Evolutionary conservation across 495 filamentous ascomycete genomes (phyloP), one percentile per base, ranked within the genome.

Genomic region (Xylaria cubensis): DNA sequence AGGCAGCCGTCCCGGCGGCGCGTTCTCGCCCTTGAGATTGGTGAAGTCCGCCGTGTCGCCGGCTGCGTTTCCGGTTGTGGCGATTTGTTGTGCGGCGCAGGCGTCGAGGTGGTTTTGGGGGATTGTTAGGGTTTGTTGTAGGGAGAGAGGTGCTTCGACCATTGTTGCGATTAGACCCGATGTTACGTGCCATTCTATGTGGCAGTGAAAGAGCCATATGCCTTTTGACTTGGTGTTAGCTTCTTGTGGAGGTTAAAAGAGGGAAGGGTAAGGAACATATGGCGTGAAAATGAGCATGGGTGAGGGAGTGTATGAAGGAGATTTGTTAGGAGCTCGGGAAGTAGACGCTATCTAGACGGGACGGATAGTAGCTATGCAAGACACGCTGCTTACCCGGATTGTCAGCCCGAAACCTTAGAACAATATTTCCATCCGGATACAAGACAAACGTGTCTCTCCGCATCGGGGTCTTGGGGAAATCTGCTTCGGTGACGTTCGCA

Each of bases 201-300:
- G 90, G 76, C 90, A 92, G 68, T 86, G 84, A 80, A 94, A 93
- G 19, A 94, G 83, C 92, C 92, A 94, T 68, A 94, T 83, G 64
- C 91, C 77, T 79, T 55, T 29, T 13, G 17, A 8, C 1, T 36
- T 36, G 4, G 34, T 19, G 56, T 59, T 46, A 42, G 50, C 3
- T 26, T 44, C 26, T 55, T 32, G 46, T 6, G 46, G 2, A 17
- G 19, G 19, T 19, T 50, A 21, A n/a, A 12, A 6, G 19, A 21
- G 19, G 17, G 6, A 24, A 1, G 48, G n/a, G n/a, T 21, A 1
- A 26, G 62, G 13, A 19, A 29, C 21, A 7, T 62, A 36, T 4
- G n/a, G 39, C 48, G 62, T 13, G 68, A 26, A 36, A 64, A 48
- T 80, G 85, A 85, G 13, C 4, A 8, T 8, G n/a, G 48, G 15